Base-by-base conservation (phyloP, 176 grass and related monocot genomes). In the Chrysopogon serrulatus region DNA sequence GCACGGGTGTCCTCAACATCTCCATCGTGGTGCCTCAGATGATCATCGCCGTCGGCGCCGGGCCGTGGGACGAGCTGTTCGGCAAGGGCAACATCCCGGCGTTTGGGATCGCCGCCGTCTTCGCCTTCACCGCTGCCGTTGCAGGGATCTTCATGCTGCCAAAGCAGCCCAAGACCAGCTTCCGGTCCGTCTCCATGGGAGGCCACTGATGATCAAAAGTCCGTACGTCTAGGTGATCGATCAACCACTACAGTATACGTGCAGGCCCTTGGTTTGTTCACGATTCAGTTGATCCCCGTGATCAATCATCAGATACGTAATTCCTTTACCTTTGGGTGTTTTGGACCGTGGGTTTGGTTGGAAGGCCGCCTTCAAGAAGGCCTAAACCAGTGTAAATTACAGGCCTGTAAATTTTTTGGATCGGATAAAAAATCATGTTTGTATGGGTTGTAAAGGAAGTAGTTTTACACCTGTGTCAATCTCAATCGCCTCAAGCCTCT, bases 21-120 rank as follows among this genome's bases (percentile, higher is more conserved):
- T 83, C 93, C 21, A 95, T 98, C 6, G 91, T 95, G 19, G 6
- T 95, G 36, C 96, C 91, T 23, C 93, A 95, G 91, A 92, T 98
- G 78, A 68, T 93, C 47, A 75, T 95, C 18, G 82, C 91, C 27
- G 31, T 95, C 5, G 91, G 92, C 4, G 86, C 91, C 1, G 95
- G 95, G 13, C 92, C 92, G 1, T 98, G 92, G 90, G 95, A 98
- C 62, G 70, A 86, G 11, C 79, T 98, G 13, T 98, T 93, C 16
- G 88, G 79, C 1, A 87, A 98, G 79, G 92, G 92, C 2, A 98
- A 98, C 80, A 75, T 93, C 79, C 92, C 95, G 2, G 92, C 90
- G n/a, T 98, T 95, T 34, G 95, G 90, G n/a, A 19, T 84, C 1
- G 90, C 95, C 5, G 87, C 92, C 2, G 88, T 71, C 1, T 84